These are phyloP conservation scores for Carnegiea gigantea DNA, from an alignment of 179 eudicot genomes.

Conservation along the genomic window DNA sequence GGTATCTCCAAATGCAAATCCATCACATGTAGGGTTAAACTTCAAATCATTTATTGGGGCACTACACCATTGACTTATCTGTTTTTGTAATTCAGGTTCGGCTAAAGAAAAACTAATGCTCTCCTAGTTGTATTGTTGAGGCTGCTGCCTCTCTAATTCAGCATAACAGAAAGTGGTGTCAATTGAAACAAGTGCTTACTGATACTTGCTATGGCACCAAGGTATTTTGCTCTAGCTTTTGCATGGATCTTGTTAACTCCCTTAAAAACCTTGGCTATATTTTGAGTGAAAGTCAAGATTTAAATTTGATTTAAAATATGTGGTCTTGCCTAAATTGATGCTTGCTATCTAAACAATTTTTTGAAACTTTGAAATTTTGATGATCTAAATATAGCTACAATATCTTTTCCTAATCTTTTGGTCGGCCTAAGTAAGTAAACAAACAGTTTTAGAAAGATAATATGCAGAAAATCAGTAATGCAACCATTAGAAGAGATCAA, in stretches of 20 bases:
- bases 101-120: conserved; percentile 74
- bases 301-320: too few species aligned
- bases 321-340: too few species aligned
- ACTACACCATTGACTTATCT: conserved; percentile 7
- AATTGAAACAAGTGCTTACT: conserved; percentile 58
- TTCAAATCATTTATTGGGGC: neutral
- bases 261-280: too few species aligned
- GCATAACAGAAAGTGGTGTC: conserved; percentile 63
- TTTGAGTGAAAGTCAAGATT: too few species aligned
- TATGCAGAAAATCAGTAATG: too few species aligned
- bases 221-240: conserved; percentile 35
- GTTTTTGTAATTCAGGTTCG: conserved; percentile 47
- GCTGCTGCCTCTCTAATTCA: conserved; percentile 81
- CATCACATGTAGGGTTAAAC: neutral
- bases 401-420: too few species aligned
- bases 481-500: too few species aligned
- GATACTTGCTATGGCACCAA: conserved; percentile 83
- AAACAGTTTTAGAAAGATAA: too few species aligned
- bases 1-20: conserved; percentile 40
- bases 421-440: too few species aligned
- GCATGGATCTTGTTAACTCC: neutral
- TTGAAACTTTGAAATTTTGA: too few species aligned
- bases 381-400: too few species aligned
- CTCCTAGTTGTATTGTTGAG: conserved; percentile 90
- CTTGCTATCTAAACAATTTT: too few species aligned